Conservation (phyloP, 2,329 filamentous ascomycete species). For the Trematosphaeria pertusa region DNA sequence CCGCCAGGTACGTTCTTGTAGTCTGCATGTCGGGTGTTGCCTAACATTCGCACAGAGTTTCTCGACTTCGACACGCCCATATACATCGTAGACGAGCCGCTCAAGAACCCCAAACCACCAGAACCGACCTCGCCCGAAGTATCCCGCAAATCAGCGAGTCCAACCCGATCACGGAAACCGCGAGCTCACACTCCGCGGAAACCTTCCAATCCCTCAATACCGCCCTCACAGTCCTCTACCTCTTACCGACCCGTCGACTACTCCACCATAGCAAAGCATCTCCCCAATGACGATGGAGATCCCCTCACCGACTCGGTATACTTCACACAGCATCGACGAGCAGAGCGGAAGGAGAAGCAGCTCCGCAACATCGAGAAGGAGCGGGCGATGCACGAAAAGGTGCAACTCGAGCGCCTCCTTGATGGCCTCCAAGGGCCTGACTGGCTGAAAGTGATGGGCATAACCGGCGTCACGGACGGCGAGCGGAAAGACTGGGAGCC, state of each 20-base stretch:
- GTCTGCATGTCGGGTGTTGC: conserved; percentile 11
- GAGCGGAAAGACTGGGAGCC: conserved; percentile 87
- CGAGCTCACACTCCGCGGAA: conserved; percentile 26
- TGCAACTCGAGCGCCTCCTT: conserved; percentile 70
- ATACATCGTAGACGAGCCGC: conserved; percentile 68
- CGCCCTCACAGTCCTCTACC: conserved; percentile 36
- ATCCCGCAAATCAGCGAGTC: conserved; percentile 31
- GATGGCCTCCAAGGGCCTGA: conserved; percentile 89
- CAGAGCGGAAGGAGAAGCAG: conserved; percentile 71
- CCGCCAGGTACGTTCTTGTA: conserved; percentile 68
- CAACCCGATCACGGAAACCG: conserved; percentile 33
- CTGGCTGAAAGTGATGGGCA: conserved; percentile 91
- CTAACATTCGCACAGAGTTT: conserved; percentile 63
- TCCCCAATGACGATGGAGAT: conserved; percentile 52
- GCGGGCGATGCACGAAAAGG: conserved; percentile 70
- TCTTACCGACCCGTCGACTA: conserved; percentile 52
- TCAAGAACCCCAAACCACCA: conserved; percentile 34
- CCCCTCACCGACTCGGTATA: conserved; percentile 64
- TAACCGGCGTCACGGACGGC: conserved; percentile 82
- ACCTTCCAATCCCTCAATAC: conserved; percentile 18
- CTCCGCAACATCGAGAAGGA: conserved; percentile 72
- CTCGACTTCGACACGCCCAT: conserved; percentile 77
- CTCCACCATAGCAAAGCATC: conserved; percentile 42
- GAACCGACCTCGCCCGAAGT: conserved; percentile 23
- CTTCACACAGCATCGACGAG: conserved; percentile 64